Evolutionary conservation across 805 yeast species (phyloP).

Genomic region (Candida maesae): DNA sequence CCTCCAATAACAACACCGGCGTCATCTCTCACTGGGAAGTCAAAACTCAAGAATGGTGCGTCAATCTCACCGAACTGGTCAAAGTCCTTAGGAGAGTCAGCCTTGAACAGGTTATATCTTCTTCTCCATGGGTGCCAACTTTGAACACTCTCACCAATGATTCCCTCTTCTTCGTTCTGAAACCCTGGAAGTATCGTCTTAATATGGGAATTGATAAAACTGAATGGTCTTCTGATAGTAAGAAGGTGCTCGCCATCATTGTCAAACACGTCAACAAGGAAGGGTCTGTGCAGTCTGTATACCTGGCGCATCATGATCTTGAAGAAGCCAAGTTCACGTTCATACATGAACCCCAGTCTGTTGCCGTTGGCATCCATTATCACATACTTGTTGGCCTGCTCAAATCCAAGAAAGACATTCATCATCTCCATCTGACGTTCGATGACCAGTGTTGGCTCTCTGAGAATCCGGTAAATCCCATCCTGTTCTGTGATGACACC

Average conservation of each 20-base stretch:
- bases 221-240: constrained; percentile 77
- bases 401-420: constrained; percentile 85
- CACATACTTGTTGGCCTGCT: constrained; percentile 80
- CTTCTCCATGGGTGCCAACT: constrained; percentile 96
- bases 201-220: constrained; percentile 85
- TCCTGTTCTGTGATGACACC: constrained; percentile 44
- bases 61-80: constrained; percentile 86
- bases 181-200: constrained; percentile 62
- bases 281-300: constrained; percentile 83
- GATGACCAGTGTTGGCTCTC: constrained; percentile 80
- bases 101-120: constrained; percentile 71
- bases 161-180: constrained; percentile 38
- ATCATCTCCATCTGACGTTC: constrained; percentile 86
- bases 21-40: constrained; percentile 70
- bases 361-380: constrained; percentile 72
- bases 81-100: constrained; percentile 37
- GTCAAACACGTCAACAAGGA: constrained; percentile 68
- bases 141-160: constrained; percentile 85
- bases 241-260: constrained; percentile 54
- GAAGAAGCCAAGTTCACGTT: constrained; percentile 55
- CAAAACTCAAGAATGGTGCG: constrained; percentile 81
- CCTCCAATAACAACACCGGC: constrained; percentile 59
- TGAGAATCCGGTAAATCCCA: constrained; percentile 57
- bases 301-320: constrained; percentile 79
- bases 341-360: constrained; percentile 76